A percentile compares a stretch with the other conserved stretches of the same genome.
Conservation (phyloP, 495 filamentous ascomycete species). For the Usnea hakonensis region DNA sequence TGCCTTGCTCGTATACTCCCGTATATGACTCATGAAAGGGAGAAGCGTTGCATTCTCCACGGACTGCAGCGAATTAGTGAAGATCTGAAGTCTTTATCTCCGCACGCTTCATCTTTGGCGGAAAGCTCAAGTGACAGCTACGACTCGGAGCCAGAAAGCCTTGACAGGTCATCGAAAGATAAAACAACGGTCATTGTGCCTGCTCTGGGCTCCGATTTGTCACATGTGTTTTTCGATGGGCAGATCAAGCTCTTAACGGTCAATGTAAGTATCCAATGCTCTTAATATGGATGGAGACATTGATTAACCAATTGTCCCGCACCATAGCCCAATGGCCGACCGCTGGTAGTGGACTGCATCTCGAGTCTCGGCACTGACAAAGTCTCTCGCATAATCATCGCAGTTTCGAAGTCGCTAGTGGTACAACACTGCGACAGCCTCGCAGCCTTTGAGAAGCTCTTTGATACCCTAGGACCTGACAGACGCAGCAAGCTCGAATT, state of each 20-base stretch:
- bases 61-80: neutral
- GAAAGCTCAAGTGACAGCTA: neutral
- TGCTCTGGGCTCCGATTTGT: neutral
- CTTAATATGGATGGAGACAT: neutral
- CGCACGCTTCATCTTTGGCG: neutral
- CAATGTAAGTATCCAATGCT: neutral
- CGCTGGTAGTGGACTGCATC: neutral
- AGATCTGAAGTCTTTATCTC: neutral
- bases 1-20: neutral
- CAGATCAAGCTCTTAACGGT: neutral
- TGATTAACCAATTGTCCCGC: neutral
- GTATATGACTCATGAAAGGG: neutral
- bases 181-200: neutral
- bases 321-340: neutral
- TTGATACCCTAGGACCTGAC: neutral
- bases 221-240: neutral
- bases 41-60: neutral
- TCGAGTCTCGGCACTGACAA: neutral
- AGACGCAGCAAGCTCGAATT: constrained; percentile 1
- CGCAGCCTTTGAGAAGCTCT: neutral
- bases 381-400: constrained; percentile 1
- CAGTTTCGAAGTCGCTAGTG: neutral
- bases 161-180: neutral
- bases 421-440: neutral
- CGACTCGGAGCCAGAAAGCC: neutral